Evolutionary conservation across 2,329 filamentous ascomycete species (phyloP), one percentile per base, ranked within the genome.

Genomic region (Penicillium rolfsii): DNA sequence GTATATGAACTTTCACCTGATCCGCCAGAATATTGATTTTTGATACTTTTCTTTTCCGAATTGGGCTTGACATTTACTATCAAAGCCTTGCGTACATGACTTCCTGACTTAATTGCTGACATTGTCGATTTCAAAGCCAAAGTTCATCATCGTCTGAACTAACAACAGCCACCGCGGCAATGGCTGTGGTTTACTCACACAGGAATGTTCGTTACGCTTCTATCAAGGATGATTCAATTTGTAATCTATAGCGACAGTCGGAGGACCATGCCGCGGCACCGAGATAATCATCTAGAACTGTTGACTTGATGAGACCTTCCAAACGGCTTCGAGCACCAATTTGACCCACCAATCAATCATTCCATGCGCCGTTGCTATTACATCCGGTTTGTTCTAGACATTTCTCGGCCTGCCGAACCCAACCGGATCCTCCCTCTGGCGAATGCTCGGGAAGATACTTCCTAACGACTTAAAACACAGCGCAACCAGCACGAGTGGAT

Each of bases 381-480:
- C 12, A 52, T 40, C 33, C 36, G 6, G 24, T 7, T 36, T 5
- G 9, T 50, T 24, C 35, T 9, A 26, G 22, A 19, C 5, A 22
- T n/a, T 40, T 28, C 35, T 52, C 55, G 55, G 55, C 46, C 45
- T 50, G 45, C 55, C 55, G 55, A 57, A 11, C 54, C 30, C 3
- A 38, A n/a, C 43, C 19, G 43, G 43, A 14, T n/a, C 24, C 35
- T 12, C 45, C 24, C 35, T 12, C 45, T 36, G 33, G 45, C 11
- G 35, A 40, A 40, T 30, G 8, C 14, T 16, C n/a, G 24, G 11
- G 8, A 40, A 12, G 5, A 22, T 33, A 12, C 28, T 35, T 35
- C 46, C 46, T 28, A 8, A n/a, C 46, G 46, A 50, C 28, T 35
- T 8, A 33, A 5, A 35, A 5, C 6, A 2, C 28, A 33, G 28